A percentile compares a stretch with the other conserved stretches of the same genome.
phyloP scores from a whole-genome alignment of 441 rosid species.

The Flueggea neowawraea region DNA sequence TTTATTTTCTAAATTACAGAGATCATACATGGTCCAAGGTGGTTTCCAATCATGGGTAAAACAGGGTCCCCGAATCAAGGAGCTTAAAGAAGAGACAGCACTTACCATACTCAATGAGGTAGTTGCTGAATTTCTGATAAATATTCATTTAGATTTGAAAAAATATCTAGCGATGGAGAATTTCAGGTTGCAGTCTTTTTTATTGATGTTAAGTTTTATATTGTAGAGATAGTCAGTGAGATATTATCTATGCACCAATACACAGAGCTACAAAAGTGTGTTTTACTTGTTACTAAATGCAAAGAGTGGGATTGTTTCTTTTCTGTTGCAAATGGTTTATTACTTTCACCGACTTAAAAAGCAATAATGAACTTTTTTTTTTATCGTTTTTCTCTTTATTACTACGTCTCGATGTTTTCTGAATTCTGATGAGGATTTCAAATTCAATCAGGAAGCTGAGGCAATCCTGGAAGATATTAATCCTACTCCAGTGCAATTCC shows the following conservation, averaged over 20 bases:
- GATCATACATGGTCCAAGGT: conserved; percentile 76
- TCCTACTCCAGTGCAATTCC: conserved; percentile 76
- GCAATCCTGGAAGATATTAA: conserved; percentile 85
- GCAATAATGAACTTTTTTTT: too few species aligned
- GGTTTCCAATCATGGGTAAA: conserved; percentile 88
- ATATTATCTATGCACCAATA: too few species aligned
- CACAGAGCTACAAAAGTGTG: too few species aligned
- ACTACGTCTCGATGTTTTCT: conserved; percentile 5
- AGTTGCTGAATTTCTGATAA: conserved; percentile 12
- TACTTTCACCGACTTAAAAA: too few species aligned
- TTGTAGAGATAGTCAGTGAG: too few species aligned
- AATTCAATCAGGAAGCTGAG: conserved; percentile 75
- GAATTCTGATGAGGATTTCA: conserved; percentile 12
- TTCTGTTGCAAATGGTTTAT: too few species aligned
- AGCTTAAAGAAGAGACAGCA: conserved; percentile 79
- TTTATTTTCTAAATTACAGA: conserved; percentile 42
- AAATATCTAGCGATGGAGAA: background rate
- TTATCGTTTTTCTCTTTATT: background rate
- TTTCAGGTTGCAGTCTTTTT: too few species aligned
- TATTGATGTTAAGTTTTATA: too few species aligned
- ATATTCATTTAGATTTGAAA: background rate
- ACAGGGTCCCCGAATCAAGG: conserved; percentile 77
- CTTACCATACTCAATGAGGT: conserved; percentile 87
- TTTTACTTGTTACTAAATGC: too few species aligned
- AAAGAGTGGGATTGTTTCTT: too few species aligned